Evolutionary conservation across 2,329 filamentous ascomycete genomes (phyloP), one percentile per base, ranked within the genome.

Genomic region (Ascosphaera apis): DNA sequence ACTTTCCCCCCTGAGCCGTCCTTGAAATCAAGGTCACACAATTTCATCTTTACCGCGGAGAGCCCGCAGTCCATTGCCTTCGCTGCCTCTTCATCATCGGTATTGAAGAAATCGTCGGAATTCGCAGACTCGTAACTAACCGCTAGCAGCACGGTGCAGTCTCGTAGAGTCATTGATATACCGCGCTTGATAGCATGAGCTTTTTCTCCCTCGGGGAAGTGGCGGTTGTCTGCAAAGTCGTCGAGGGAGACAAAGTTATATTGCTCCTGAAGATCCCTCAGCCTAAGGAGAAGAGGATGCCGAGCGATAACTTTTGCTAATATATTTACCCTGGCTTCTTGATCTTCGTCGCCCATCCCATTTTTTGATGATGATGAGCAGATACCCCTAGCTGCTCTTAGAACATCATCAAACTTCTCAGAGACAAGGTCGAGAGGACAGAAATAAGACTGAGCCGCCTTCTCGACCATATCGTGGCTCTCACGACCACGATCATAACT

Each of bases 1-100:
- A 72, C 60, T 51, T 86, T 84, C 36, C 65, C 60, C 6, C 54
- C 65, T 1, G 57, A 56, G 6, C 67, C 63, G 38, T 73, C 74
- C 57, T 88, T 88, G 47, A 77, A 65, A 53, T 88, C 80, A 31
- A 86, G 63, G 48, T 88, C 80, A 1, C 75, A 77, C 7, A 88
- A 62, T 37, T 75, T 69, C 31, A 60, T 53, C 27, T 61, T 53
- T 3, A 56, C 45, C 3, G 47, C 44, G 1, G 42, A 42, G 13
- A 41, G 46, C 23, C 52, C 51, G 33, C 53, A 48, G 9, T 37
- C 40, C 27, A 41, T 34, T 21, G 16, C 11, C 13, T 15, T 5
- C 11, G 35, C 19, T 8, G 12, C 16, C 9, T 32, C 34, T 21
- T 36, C 31, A 31, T 39, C 13, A 25, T 23, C 13, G 19, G 32